Percentiles rank a stretch among this genome's conserved stretches.
These are phyloP conservation scores for Cephalotrichum gorgonifer DNA, from an alignment of 2,329 filamentous ascomycete genomes.

Conservation along the genomic window DNA sequence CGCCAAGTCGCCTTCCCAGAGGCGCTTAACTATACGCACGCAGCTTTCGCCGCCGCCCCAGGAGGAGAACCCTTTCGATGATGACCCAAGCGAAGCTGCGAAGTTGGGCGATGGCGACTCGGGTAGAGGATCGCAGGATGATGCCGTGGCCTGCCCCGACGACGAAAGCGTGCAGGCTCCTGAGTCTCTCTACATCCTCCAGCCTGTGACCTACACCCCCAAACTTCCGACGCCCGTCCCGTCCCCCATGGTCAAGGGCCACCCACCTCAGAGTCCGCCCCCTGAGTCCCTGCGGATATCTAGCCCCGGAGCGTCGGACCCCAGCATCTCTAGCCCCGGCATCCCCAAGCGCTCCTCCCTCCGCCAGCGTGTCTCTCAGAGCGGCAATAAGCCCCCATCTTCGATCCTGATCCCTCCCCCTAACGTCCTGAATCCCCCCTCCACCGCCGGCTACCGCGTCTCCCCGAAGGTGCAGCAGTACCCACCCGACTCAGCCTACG, in stretches of 20 bases:
- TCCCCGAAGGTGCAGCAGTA: conserved; percentile 17
- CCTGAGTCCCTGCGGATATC: too few species aligned
- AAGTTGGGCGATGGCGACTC: neutral
- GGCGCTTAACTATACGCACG: neutral
- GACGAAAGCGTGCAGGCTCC: conserved; percentile 22
- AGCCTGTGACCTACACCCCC: conserved; percentile 48
- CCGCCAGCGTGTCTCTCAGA: conserved; percentile 43
- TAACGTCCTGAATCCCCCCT: conserved; percentile 21
- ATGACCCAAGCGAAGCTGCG: neutral
- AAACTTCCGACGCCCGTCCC: conserved; percentile 35
- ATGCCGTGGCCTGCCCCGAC: neutral
- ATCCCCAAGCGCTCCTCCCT: conserved; percentile 34
- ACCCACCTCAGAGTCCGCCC: conserved; percentile 1
- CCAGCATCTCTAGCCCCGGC: conserved; percentile 12
- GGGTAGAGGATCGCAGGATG: neutral
- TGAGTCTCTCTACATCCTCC: conserved; percentile 39
- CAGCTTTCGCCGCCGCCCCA: neutral
- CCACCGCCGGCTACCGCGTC: conserved; percentile 14
- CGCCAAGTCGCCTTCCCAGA: neutral
- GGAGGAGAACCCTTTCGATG: conserved; percentile 3
- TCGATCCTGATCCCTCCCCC: conserved; percentile 43
- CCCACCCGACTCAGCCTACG: conserved; percentile 35
- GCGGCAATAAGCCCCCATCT: conserved; percentile 34
- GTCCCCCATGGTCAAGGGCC: conserved; percentile 30
- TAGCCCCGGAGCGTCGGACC: conserved; percentile 7